Conservation (phyloP, 495 filamentous ascomycete species). For the Penicillium paradoxum region DNA sequence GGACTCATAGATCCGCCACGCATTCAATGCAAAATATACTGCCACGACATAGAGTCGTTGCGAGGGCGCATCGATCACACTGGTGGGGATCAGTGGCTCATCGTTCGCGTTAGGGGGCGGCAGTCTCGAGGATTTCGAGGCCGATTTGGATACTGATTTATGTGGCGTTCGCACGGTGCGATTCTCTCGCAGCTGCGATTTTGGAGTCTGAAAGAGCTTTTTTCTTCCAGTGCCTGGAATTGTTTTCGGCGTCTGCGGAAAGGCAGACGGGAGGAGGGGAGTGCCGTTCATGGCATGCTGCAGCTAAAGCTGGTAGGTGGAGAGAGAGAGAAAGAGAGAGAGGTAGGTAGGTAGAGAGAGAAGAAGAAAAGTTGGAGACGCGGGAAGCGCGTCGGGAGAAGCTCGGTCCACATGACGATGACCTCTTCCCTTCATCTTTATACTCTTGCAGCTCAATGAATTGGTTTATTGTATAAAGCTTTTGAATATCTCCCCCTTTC, state of each 20-base stretch:
- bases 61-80: constrained; percentile 75
- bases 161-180: not conserved
- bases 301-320: constrained; percentile 19
- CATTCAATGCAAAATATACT: constrained; percentile 64
- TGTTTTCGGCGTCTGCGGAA: constrained; percentile 58
- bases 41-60: constrained; percentile 82
- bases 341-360: not conserved
- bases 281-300: constrained; percentile 69
- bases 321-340: constrained; percentile 1
- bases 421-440: too few species aligned
- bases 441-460: not conserved
- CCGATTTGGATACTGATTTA: constrained; percentile 21
- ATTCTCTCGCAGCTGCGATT: constrained; percentile 19
- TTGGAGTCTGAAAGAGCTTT: constrained; percentile 32
- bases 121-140: constrained; percentile 18
- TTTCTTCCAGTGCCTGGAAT: constrained; percentile 23
- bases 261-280: constrained; percentile 68
- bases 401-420: constrained; percentile 27
- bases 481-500: too few species aligned
- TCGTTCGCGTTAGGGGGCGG: constrained; percentile 20
- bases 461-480: not conserved
- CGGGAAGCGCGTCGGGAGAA: constrained; percentile 29
- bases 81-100: constrained; percentile 66
- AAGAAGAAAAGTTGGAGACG: constrained; percentile 24
- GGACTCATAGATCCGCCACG: constrained; percentile 84